A percentile compares a stretch with the other conserved stretches of the same genome.
Conservation (phyloP, 129 eudicot genomes). For the Helianthus annuus region DNA sequence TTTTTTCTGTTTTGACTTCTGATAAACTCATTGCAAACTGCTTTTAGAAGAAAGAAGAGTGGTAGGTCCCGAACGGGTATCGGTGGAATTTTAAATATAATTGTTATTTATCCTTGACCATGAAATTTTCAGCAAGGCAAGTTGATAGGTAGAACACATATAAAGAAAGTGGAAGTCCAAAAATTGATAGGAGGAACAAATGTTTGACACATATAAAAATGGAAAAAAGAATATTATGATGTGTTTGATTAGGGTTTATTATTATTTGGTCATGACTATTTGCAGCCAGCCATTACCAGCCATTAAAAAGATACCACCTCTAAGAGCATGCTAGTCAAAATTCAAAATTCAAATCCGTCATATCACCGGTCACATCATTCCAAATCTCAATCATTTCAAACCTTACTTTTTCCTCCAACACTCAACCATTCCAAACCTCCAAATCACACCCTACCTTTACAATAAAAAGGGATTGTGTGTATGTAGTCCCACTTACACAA, state of each 20-base stretch:
- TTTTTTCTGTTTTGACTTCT: conserved; percentile 29
- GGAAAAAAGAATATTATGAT: conserved; percentile 8
- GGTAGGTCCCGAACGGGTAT: conserved; percentile 37
- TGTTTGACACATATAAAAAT: conserved; percentile 11
- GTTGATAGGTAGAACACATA: conserved; percentile 21
- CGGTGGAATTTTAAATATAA: conserved; percentile 5
- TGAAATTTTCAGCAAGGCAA: conserved; percentile 10
- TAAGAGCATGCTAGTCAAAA: background rate
- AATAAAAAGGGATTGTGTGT: too few relatives aligned
- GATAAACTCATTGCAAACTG: conserved; percentile 22
- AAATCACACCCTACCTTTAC: too few relatives aligned
- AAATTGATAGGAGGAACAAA: conserved; percentile 29
- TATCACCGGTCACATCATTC: too few relatives aligned
- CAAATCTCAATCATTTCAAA: too few relatives aligned
- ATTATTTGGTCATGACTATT: conserved; percentile 35
- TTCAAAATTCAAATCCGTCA: too few relatives aligned
- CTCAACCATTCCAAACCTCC: too few relatives aligned
- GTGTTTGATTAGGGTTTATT: conserved; percentile 21
- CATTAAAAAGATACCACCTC: conserved; percentile 4
- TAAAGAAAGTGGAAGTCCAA: background rate
- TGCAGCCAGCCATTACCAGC: conserved; percentile 36
- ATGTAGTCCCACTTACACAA: too few relatives aligned
- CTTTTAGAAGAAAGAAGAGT: conserved; percentile 29
- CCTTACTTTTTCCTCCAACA: too few relatives aligned
- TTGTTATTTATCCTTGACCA: conserved; percentile 26